phyloP scores from a whole-genome alignment of 2,329 filamentous ascomycete genomes.

The Neofusicoccum sp. region DNA sequence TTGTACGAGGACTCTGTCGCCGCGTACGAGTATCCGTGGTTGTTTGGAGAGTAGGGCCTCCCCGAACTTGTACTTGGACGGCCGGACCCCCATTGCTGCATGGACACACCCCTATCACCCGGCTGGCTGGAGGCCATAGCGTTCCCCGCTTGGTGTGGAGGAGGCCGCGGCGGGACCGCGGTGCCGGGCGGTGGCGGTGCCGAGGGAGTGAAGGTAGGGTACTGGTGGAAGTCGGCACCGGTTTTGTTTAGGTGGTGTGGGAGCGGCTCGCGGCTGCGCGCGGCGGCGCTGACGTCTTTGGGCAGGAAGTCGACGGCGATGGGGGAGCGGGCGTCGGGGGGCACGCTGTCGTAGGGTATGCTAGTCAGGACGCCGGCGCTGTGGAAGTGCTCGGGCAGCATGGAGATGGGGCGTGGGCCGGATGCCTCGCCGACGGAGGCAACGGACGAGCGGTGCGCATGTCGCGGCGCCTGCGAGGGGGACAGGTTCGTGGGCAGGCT shows the following conservation, averaged over 20 bases:
- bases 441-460: conserved; percentile 53
- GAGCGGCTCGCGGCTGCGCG: conserved; percentile 65
- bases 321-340: conserved; percentile 65
- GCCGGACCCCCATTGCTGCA: conserved; percentile 69
- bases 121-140: conserved; percentile 68
- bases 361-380: conserved; percentile 81
- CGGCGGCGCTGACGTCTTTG: conserved; percentile 58
- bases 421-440: conserved; percentile 61
- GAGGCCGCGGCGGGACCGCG: conserved; percentile 60
- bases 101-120: conserved; percentile 66
- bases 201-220: conserved; percentile 68
- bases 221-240: conserved; percentile 81
- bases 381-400: conserved; percentile 55
- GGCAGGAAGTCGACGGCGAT: conserved; percentile 72
- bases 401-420: conserved; percentile 54
- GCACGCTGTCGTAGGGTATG: conserved; percentile 77
- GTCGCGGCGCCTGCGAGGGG: conserved; percentile 70
- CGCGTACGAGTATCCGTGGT: conserved; percentile 24
- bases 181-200: conserved; percentile 48
- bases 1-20: conserved; percentile 47
- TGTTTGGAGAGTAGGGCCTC: conserved; percentile 28
- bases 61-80: conserved; percentile 17
- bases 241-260: conserved; percentile 82
- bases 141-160: conserved; percentile 52
- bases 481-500: conserved; percentile 61